A percentile compares a stretch with the other conserved stretches of the same genome.
Conservation (phyloP, 2,329 filamentous ascomycete genomes). For the Apiospora koreana region DNA sequence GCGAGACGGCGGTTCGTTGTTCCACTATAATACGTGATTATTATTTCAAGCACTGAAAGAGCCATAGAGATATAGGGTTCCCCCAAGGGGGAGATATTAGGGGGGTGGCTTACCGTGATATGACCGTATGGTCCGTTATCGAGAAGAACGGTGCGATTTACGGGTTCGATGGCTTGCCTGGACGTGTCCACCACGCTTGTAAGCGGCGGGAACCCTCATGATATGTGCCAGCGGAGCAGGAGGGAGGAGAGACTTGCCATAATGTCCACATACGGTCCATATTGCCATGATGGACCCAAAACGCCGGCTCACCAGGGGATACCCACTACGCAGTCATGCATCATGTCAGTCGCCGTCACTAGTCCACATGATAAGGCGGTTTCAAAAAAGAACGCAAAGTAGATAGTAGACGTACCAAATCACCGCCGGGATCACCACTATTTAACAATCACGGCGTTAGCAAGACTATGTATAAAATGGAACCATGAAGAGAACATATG, state of each 20-base stretch:
- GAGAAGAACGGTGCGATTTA: background rate
- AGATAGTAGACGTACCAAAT: background rate
- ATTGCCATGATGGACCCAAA: background rate
- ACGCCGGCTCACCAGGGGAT: background rate
- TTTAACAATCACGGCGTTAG: background rate
- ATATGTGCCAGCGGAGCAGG: background rate
- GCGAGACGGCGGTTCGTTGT: background rate
- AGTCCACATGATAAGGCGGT: background rate
- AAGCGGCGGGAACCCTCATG: background rate
- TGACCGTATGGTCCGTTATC: background rate
- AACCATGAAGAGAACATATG: background rate
- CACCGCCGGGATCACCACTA: background rate
- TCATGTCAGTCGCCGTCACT: background rate
- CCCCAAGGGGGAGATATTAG: background rate
- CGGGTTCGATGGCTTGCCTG: background rate
- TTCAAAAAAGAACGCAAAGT: too few species aligned
- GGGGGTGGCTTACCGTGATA: background rate
- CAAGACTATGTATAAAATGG: background rate
- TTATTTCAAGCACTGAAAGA: background rate
- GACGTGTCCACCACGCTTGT: background rate
- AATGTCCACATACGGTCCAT: background rate
- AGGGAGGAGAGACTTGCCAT: background rate
- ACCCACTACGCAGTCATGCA: background rate
- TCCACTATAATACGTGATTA: background rate
- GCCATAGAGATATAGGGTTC: background rate